These are phyloP conservation scores for Hypsizygus marmoreus DNA, from an alignment of 768 basidiomycete genomes.

Conservation along the genomic window DNA sequence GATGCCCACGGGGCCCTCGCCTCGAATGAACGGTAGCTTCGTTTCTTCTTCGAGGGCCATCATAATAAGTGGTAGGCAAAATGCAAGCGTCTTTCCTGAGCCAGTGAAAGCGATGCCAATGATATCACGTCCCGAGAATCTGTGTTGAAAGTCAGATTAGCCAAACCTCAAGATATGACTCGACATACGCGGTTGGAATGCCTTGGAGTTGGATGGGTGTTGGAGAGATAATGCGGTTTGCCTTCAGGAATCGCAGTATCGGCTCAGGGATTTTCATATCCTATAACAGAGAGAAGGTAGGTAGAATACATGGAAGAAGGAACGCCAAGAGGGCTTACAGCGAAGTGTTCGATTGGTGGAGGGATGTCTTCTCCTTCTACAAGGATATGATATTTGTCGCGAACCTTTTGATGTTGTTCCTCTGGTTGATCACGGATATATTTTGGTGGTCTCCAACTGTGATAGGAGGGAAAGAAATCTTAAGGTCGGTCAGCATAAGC, in stretches of 20 bases:
- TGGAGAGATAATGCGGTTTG: slow-evolving; percentile 82
- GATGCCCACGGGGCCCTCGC: slow-evolving; percentile 97
- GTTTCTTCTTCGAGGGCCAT: slow-evolving; percentile 90
- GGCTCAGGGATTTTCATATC: slow-evolving; percentile 98
- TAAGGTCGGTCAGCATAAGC: slow-evolving; percentile 9
- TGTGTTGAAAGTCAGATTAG: slow-evolving; percentile 32
- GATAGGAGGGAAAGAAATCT: neutral
- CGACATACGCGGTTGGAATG: slow-evolving; percentile 85
- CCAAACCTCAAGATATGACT: slow-evolving; percentile 9
- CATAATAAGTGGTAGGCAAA: slow-evolving; percentile 98
- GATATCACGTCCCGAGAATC: slow-evolving; percentile 94
- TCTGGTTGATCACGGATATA: slow-evolving; percentile 74
- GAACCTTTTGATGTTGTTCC: slow-evolving; percentile 70
- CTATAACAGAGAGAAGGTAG: slow-evolving; percentile 35
- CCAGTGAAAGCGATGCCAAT: slow-evolving; percentile 99
- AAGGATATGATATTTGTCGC: slow-evolving; percentile 92
- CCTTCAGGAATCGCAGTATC: slow-evolving; percentile 79
- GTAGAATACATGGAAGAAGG: slow-evolving; percentile 8
- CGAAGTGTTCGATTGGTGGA: slow-evolving; percentile 89
- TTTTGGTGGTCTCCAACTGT: slow-evolving; percentile 88
- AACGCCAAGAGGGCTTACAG: slow-evolving; percentile 39
- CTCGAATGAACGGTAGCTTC: slow-evolving; percentile 85
- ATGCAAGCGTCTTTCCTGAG: slow-evolving; percentile 98
- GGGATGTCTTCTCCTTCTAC: slow-evolving; percentile 95
- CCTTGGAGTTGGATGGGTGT: slow-evolving; percentile 98